phyloP scores from a whole-genome alignment of 202 grass and related monocot genomes.

The Bolboschoenoplectus hybrid region DNA sequence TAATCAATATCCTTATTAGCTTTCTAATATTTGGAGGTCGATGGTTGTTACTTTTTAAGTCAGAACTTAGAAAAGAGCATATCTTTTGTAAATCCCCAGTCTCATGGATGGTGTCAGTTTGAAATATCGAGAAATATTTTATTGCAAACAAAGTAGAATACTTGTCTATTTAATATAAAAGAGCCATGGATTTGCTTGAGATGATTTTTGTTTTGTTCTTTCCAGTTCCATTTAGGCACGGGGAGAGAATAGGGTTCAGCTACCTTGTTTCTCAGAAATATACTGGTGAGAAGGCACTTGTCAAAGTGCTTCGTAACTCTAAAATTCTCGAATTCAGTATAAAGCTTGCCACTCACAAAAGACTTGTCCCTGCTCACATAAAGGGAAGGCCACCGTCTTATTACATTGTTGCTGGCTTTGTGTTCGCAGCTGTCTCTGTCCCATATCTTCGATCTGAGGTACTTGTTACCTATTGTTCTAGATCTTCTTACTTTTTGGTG shows the following conservation, averaged over 20 bases:
- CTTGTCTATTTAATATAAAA: not conserved
- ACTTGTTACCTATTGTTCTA: conserved; percentile 28
- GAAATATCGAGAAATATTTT: conserved; percentile 3
- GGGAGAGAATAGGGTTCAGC: conserved; percentile 94
- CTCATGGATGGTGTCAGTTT: not conserved
- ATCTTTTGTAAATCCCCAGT: not conserved
- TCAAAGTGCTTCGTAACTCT: conserved; percentile 72
- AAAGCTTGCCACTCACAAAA: conserved; percentile 83
- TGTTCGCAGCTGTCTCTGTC: conserved; percentile 87
- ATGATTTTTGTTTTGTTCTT: conserved; percentile 14
- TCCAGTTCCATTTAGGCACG: conserved; percentile 96
- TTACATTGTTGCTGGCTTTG: conserved; percentile 99
- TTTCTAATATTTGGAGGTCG: not conserved
- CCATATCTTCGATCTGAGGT: conserved; percentile 99
- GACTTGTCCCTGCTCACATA: conserved; percentile 81
- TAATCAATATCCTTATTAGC: not conserved
- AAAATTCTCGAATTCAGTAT: conserved; percentile 85
- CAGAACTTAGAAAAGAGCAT: not conserved
- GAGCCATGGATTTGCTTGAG: not conserved
- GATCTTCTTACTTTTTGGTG: not conserved
- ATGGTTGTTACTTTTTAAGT: not conserved
- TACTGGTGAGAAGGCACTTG: conserved; percentile 82
- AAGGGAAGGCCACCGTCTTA: conserved; percentile 90
- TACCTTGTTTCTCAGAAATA: conserved; percentile 99
- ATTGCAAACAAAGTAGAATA: not conserved